A percentile compares a stretch with the other conserved stretches of the same genome.
Evolutionary conservation across 345 rosid genomes (phyloP).

Genomic region (Carallia brachiata): DNA sequence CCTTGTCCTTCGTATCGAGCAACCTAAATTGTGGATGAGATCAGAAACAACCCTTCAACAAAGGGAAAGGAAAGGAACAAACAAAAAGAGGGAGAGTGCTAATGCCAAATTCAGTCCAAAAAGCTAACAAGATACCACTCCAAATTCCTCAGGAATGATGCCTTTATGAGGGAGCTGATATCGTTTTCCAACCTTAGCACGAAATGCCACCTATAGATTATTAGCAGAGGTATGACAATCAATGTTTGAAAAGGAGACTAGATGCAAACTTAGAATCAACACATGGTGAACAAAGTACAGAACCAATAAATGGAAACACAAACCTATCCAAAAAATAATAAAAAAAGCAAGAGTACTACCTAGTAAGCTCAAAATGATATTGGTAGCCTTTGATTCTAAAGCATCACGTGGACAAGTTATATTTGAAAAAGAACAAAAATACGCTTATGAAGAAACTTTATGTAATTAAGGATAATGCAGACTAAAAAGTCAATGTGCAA

Average conservation of each 20-base stretch:
- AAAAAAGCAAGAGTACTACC: neutral
- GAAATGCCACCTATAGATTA: conserved; percentile 74
- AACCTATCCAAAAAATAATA: neutral
- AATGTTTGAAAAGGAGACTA: conserved; percentile 1
- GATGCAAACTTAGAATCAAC: neutral
- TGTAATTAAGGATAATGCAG: neutral
- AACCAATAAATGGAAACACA: neutral
- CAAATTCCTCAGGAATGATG: conserved; percentile 93
- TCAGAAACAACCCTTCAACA: conserved; percentile 8
- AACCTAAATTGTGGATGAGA: conserved; percentile 43
- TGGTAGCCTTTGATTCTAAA: neutral
- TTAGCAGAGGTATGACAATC: neutral
- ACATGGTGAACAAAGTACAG: neutral
- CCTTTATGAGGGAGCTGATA: conserved; percentile 94
- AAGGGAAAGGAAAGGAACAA: neutral
- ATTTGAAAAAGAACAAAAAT: neutral
- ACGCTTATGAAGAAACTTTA: neutral
- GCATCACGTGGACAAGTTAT: neutral
- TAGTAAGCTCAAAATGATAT: neutral
- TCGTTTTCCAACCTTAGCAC: conserved; percentile 88
- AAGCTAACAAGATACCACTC: conserved; percentile 58
- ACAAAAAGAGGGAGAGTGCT: neutral
- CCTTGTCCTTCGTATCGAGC: conserved; percentile 97
- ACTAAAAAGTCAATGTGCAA: too few relatives aligned
- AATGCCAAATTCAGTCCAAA: conserved; percentile 7